Percentiles rank a stretch among this genome's conserved stretches.
These are phyloP conservation scores for Laguncularia racemosa DNA, from an alignment of 345 rosid species.

Conservation along the genomic window DNA sequence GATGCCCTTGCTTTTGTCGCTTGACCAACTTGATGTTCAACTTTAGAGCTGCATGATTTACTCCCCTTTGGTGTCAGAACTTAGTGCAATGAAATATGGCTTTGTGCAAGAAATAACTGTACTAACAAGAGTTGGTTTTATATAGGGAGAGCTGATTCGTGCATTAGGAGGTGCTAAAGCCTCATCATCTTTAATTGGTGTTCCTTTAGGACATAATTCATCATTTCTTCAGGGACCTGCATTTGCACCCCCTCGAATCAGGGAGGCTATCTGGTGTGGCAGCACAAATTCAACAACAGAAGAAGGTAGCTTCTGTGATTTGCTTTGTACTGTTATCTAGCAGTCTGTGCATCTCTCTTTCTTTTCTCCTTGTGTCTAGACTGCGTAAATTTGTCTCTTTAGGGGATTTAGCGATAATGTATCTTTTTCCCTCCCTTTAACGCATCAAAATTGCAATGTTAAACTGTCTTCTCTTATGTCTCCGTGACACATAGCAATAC, in stretches of 20 bases:
- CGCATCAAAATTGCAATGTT: too few relatives aligned
- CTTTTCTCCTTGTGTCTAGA: neutral
- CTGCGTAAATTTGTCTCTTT: neutral
- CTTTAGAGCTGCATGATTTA: too few relatives aligned
- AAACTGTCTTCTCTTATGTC: too few relatives aligned
- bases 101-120: neutral
- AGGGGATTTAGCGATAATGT: too few relatives aligned
- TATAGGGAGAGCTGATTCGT: constrained; percentile 83
- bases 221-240: constrained; percentile 99
- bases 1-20: too few relatives aligned
- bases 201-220: constrained; percentile 93
- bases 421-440: too few relatives aligned
- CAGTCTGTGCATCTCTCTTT: too few relatives aligned
- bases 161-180: constrained; percentile 76
- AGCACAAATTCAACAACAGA: constrained; percentile 93
- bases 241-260: constrained; percentile 92
- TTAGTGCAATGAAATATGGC: too few relatives aligned
- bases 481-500: too few relatives aligned
- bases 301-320: constrained; percentile 47
- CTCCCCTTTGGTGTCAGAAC: too few relatives aligned
- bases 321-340: too few relatives aligned
- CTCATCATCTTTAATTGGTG: constrained; percentile 76
- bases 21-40: too few relatives aligned
- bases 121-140: constrained; percentile 3
- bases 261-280: constrained; percentile 99